Evolutionary conservation across 225 moss, liverwort and hornwort genomes (phyloP).

Genomic region (Polytrichum commune): DNA sequence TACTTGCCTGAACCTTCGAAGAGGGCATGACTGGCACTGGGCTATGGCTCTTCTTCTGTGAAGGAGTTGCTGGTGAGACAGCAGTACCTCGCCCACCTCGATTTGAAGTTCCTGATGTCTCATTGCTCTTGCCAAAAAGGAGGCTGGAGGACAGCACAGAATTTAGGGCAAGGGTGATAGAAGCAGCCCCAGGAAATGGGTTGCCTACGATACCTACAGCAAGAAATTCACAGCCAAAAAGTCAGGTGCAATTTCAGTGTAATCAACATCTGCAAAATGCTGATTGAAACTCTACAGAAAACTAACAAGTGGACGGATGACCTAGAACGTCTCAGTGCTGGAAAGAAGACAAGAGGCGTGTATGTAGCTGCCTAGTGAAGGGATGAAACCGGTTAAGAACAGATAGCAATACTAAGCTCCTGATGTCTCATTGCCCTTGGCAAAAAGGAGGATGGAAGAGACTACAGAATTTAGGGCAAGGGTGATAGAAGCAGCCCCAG

Average conservation of each 20-base stretch:
- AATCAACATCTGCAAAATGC: no score
- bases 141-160: slow-evolving; percentile 43
- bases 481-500: slow-evolving; percentile 46
- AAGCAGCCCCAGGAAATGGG: slow-evolving; percentile 35
- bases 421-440: slow-evolving; percentile 22
- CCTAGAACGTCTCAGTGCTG: no score
- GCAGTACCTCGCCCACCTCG: slow-evolving; percentile 22
- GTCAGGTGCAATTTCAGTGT: no score
- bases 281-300: no score
- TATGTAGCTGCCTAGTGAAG: no score
- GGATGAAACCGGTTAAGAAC: no score
- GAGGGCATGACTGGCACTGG: slow-evolving; percentile 65
- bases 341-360: no score
- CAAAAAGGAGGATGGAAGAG: slow-evolving; percentile 29
- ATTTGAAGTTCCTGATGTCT: slow-evolving; percentile 25
- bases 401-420: not conserved
- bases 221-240: not conserved
- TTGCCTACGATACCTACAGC: slow-evolving; percentile 34
- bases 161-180: slow-evolving; percentile 59
- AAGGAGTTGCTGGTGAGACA: slow-evolving; percentile 35
- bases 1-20: slow-evolving; percentile 59
- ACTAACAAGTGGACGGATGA: no score
- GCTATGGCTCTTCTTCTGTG: slow-evolving; percentile 58
- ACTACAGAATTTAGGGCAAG: slow-evolving; percentile 56
- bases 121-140: slow-evolving; percentile 26